A percentile compares a stretch with the other conserved stretches of the same genome.
Conservation (phyloP, 75 land plant species). For the Chamaecyparis obtusa region DNA sequence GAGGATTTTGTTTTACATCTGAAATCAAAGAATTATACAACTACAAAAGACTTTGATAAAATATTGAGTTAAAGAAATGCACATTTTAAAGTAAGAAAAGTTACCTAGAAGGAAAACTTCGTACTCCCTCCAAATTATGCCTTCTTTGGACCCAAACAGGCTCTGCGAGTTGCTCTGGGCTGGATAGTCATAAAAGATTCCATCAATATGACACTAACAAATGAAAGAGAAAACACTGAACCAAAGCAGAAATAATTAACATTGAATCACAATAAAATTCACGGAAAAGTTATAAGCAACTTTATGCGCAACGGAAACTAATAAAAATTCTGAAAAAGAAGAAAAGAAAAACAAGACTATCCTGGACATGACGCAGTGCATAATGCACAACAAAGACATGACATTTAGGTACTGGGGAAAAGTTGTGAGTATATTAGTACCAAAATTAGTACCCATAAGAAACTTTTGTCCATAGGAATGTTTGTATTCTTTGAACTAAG, state of each 20-base stretch:
- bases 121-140: constrained; percentile 17
- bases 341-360: too few species aligned
- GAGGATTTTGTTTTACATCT: background rate
- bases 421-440: too few species aligned
- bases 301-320: background rate
- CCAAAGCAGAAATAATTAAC: background rate
- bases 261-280: background rate
- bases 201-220: background rate
- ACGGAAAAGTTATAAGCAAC: background rate
- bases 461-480: too few species aligned
- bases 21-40: background rate
- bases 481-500: too few species aligned
- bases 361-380: too few species aligned
- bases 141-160: constrained; percentile 15
- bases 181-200: background rate
- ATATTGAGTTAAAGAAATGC: background rate
- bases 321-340: background rate
- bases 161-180: constrained; percentile 15
- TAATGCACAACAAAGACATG: too few species aligned
- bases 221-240: background rate
- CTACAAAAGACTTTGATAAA: background rate
- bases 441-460: too few species aligned
- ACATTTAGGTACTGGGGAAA: too few species aligned
- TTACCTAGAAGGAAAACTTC: constrained; percentile 21
- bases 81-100: background rate